phyloP scores from a whole-genome alignment of 1,284 basidiomycete genomes.

The Boletus mariae region DNA sequence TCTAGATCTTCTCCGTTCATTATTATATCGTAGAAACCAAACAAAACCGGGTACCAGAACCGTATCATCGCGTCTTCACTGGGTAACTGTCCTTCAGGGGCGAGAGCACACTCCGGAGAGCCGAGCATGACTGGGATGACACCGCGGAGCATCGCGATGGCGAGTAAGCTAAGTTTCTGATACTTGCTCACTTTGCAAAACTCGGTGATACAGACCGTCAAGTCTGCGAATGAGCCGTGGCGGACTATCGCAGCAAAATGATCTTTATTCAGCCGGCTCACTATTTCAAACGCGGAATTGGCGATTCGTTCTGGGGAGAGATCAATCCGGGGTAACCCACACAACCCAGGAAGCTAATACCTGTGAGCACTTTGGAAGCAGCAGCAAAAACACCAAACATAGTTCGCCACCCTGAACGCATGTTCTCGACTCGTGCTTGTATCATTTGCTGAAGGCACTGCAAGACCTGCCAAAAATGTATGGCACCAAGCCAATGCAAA shows the following conservation, averaged over 20 bases:
- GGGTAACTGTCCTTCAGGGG: slow-evolving; percentile 34
- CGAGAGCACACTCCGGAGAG: slow-evolving; percentile 77
- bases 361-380: slow-evolving; percentile 90
- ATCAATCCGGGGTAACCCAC: slow-evolving; percentile 4
- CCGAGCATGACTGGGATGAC: slow-evolving; percentile 90
- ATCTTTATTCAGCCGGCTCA: slow-evolving; percentile 86
- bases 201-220: slow-evolving; percentile 97
- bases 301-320: slow-evolving; percentile 76
- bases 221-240: slow-evolving; percentile 92
- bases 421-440: slow-evolving; percentile 89
- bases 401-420: slow-evolving; percentile 98
- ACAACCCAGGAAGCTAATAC: slow-evolving; percentile 38
- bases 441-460: slow-evolving; percentile 99
- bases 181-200: slow-evolving; percentile 99
- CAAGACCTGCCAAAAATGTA: slow-evolving; percentile 57
- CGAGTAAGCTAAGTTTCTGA: slow-evolving; percentile 95
- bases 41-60: slow-evolving; percentile 96
- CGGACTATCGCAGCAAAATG: slow-evolving; percentile 90
- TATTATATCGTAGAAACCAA: slow-evolving; percentile 98
- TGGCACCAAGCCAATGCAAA: slow-evolving; percentile 3
- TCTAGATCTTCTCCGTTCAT: slow-evolving; percentile 99
- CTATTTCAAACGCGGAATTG: slow-evolving; percentile 94
- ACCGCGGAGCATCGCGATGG: slow-evolving; percentile 93
- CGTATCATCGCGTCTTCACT: slow-evolving; percentile 67
- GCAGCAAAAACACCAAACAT: slow-evolving; percentile 99